A percentile compares a stretch with the other conserved stretches of the same genome.
These are phyloP conservation scores for Pichia terricola DNA, from an alignment of 1,139 yeast species.

Conservation along the genomic window DNA sequence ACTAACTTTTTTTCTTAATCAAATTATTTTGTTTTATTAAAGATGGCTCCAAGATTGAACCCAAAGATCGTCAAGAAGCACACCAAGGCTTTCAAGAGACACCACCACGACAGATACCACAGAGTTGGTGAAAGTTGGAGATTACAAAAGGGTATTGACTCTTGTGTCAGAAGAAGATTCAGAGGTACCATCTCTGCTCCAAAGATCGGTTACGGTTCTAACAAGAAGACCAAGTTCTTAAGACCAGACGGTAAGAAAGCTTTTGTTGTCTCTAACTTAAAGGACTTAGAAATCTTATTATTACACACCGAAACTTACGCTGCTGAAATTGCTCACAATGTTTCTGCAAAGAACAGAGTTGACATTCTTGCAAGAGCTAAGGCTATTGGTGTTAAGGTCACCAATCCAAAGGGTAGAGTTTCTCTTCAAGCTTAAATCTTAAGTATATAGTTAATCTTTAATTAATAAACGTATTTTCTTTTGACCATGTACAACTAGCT, in stretches of 20 bases:
- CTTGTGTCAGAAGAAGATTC: conserved; percentile 99
- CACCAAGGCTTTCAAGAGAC: conserved; percentile 98
- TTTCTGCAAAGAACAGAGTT: conserved; percentile 97
- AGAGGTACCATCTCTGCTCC: conserved; percentile 99
- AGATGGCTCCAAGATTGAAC: conserved; percentile 96
- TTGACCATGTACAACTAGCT: not conserved
- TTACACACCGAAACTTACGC: conserved; percentile 98
- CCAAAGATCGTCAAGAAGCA: conserved; percentile 99
- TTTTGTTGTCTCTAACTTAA: conserved; percentile 84
- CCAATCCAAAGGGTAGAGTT: conserved; percentile 99
- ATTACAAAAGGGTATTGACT: conserved; percentile 99
- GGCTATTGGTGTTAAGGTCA: conserved; percentile 97
- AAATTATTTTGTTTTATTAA: conserved; percentile 1
- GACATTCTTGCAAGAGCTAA: conserved; percentile 94
- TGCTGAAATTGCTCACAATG: conserved; percentile 99
- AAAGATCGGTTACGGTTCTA: conserved; percentile 99
- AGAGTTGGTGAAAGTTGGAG: conserved; percentile 99
- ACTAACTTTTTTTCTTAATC: too few species aligned
- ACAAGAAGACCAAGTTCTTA: conserved; percentile 96
- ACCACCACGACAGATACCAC: conserved; percentile 99
- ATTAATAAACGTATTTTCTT: conserved; percentile 7
- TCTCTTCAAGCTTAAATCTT: conserved; percentile 82
- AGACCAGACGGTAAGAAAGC: conserved; percentile 98
- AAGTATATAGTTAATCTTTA: conserved; percentile 9
- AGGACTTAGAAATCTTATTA: conserved; percentile 91